Evolutionary conservation across 768 basidiomycete genomes (phyloP).

Genomic region (Termitomyces sp.): DNA sequence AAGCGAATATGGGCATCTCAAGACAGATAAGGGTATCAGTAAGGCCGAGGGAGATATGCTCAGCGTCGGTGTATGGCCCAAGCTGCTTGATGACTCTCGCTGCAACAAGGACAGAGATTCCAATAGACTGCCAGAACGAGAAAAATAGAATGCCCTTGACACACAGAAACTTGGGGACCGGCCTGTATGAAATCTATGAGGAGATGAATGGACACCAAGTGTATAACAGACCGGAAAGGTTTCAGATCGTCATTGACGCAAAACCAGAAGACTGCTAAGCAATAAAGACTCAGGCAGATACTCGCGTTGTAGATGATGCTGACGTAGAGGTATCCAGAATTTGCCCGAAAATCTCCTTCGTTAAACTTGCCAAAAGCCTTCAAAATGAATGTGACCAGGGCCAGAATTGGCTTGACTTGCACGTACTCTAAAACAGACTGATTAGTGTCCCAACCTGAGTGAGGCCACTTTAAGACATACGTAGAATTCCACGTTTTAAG

Average conservation of each 20-base stretch:
- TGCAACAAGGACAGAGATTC: slow-evolving; percentile 84
- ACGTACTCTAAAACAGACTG: slow-evolving; percentile 75
- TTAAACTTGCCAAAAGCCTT: slow-evolving; percentile 85
- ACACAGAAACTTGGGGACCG: slow-evolving; percentile 95
- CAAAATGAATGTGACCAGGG: slow-evolving; percentile 75
- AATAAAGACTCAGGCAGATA: slow-evolving; percentile 79
- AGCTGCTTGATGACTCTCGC: slow-evolving; percentile 68
- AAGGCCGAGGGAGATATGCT: slow-evolving; percentile 86
- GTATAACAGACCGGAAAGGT: slow-evolving; percentile 65
- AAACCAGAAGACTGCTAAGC: slow-evolving; percentile 96
- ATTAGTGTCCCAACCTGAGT: slow-evolving; percentile 39
- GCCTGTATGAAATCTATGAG: slow-evolving; percentile 35
- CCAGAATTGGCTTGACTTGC: slow-evolving; percentile 89
- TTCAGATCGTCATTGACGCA: slow-evolving; percentile 85
- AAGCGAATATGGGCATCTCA: slow-evolving; percentile 97
- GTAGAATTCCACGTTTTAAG: slow-evolving; percentile 91
- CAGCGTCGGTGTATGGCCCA: slow-evolving; percentile 82
- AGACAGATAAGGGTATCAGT: slow-evolving; percentile 90
- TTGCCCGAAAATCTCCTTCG: slow-evolving; percentile 80
- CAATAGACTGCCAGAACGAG: slow-evolving; percentile 95
- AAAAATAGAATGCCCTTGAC: slow-evolving; percentile 99
- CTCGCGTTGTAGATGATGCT: slow-evolving; percentile 81
- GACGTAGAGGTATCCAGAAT: slow-evolving; percentile 89
- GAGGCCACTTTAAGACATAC: slow-evolving; percentile 33
- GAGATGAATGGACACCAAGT: neutral